Base-by-base conservation (phyloP, 257 asterid genomes). In the Catharanthus roseus region DNA sequence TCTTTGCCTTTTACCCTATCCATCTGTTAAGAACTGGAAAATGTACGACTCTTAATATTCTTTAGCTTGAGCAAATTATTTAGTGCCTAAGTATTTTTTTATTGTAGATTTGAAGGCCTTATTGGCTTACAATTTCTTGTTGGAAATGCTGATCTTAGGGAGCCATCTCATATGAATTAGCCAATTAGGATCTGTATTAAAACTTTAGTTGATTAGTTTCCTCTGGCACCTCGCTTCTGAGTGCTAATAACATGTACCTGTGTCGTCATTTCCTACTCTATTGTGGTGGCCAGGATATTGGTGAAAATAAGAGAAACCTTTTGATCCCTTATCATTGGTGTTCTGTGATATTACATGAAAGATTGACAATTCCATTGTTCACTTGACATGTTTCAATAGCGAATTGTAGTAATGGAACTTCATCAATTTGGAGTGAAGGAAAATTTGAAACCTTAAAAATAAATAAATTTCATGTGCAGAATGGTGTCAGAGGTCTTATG, bases 401-500 rank as follows among this genome's bases (percentile, higher is more conserved):
- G 54, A 11, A 41, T 53, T 12, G 21, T n/a, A 36, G 3, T 19
- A 6, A 9, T 28, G 54, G 33, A 69, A 29, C 15, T 38, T 13
- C 19, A 28, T 56, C 63, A 13, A 26, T 7, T 11, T 56, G 19
- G 21, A 56, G 19, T 12, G 21, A 11, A 26, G 21, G 16, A 56
- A 56, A 56, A 24, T 10, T 42, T 53, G 58, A 24, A 13, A 11
- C n/a, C 39, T 24, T 24, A 57, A 9, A 12, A 15, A 58, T 58
- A 58, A 15, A 1, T 13, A 29, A 0, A 44, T 23, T 28, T 67
- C 28, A 28, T 10, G 38, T 69, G 83, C 73, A 92, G 98, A 92
- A 90, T 82, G 98, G 98, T 23, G 95, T 92, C 64, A 90, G 98
- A 41, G 98, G 98, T 49, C 90, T 92, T 38, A 92, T 92, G 98